These are phyloP conservation scores for Stephania japonica DNA, from an alignment of 164 flowering plant species.

Conservation along the genomic window DNA sequence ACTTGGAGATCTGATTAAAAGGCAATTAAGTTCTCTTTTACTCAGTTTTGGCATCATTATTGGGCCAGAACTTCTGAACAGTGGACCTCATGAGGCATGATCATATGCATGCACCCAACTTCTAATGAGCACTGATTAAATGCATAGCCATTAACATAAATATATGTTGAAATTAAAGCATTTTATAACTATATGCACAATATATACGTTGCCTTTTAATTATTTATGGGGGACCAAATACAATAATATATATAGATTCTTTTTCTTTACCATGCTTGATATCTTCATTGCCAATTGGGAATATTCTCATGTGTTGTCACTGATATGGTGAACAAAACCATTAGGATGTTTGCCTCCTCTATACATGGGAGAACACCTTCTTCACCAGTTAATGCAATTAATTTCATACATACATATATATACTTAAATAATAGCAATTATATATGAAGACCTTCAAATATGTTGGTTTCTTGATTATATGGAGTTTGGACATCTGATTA, in stretches of 20 bases:
- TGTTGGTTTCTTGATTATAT: too few relatives aligned
- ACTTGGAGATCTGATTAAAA: not conserved
- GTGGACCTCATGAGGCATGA: not conserved
- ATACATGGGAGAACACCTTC: not conserved
- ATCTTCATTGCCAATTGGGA: not conserved
- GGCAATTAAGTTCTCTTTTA: not conserved
- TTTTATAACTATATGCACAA: too few relatives aligned
- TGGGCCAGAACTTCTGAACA: not conserved
- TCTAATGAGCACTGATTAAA: not conserved
- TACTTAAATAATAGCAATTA: too few relatives aligned
- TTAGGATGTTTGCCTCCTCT: conserved; percentile 4
- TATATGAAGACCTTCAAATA: not conserved
- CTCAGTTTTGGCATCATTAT: not conserved
- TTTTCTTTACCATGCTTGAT: not conserved
- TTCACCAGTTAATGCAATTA: not conserved
- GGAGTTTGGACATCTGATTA: too few relatives aligned
- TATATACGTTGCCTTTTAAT: too few relatives aligned
- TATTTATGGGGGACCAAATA: not conserved
- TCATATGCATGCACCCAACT: not conserved
- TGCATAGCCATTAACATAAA: not conserved
- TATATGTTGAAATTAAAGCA: not conserved
- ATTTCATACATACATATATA: not conserved
- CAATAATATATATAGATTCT: not conserved
- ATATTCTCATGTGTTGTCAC: conserved; percentile 4
- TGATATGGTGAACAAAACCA: not conserved